phyloP scores from a whole-genome alignment of 352 stramenopile species.

The Pseudoperonospora humuli region DNA sequence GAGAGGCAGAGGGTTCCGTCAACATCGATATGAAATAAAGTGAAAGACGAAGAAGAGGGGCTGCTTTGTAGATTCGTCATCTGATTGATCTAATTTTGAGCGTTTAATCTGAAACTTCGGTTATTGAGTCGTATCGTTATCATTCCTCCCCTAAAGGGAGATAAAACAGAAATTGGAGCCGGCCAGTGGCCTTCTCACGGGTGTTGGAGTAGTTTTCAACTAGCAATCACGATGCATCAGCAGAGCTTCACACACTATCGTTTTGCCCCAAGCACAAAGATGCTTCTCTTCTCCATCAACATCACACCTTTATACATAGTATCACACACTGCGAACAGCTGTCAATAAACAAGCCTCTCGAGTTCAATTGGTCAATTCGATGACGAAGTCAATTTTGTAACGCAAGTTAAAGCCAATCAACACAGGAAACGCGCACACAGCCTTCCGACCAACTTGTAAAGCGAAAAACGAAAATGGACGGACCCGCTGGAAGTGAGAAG shows the following conservation, averaged over 20 bases:
- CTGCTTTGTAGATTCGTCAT: too few species aligned
- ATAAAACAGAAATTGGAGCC: constrained; percentile 88
- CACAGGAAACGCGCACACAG: constrained; percentile 4
- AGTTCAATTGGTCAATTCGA: too few species aligned
- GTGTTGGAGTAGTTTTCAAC: constrained; percentile 93
- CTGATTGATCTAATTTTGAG: too few species aligned
- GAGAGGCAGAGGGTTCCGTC: too few species aligned
- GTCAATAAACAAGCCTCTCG: not conserved
- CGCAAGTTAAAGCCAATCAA: constrained; percentile 13
- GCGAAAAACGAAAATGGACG: constrained; percentile 42
- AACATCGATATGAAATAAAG: too few species aligned
- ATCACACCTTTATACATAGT: not conserved
- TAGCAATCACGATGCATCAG: constrained; percentile 93
- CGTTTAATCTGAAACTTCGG: too few species aligned
- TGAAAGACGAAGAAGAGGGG: too few species aligned
- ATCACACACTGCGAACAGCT: constrained; percentile 15
- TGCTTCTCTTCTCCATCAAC: not conserved
- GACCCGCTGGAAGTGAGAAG: constrained; percentile 62
- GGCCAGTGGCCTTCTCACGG: constrained; percentile 85
- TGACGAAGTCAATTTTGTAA: too few species aligned
- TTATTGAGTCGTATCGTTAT: too few species aligned
- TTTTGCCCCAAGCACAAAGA: constrained; percentile 92
- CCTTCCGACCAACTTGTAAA: constrained; percentile 12
- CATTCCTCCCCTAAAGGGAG: constrained; percentile 52
- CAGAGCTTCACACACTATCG: constrained; percentile 90